Percentiles rank a stretch among this genome's conserved stretches.
phyloP scores from a whole-genome alignment of 208 protist genomes.

The Naegleria gruberi region DNA sequence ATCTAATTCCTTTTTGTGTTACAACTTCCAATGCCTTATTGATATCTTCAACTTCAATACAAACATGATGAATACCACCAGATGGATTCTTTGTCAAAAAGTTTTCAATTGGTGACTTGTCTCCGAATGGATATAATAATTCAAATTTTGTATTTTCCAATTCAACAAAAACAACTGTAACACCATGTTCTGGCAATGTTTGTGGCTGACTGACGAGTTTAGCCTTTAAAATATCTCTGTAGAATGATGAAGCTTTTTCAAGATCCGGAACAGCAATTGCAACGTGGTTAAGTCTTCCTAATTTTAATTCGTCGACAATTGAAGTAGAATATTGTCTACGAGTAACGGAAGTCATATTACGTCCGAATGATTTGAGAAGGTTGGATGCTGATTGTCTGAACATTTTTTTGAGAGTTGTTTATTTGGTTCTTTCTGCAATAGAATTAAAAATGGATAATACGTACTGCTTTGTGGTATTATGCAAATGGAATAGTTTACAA shows the following conservation, averaged over 20 bases:
- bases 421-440: too few species aligned
- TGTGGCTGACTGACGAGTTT: slow-evolving; percentile 61
- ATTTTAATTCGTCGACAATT: background rate
- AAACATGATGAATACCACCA: slow-evolving; percentile 85
- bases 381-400: background rate
- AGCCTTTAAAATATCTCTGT: slow-evolving; percentile 61
- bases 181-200: slow-evolving; percentile 69
- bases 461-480: too few species aligned
- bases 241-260: slow-evolving; percentile 52
- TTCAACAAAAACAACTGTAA: slow-evolving; percentile 79
- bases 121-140: slow-evolving; percentile 72
- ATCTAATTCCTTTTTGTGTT: slow-evolving; percentile 53
- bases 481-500: too few species aligned
- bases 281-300: slow-evolving; percentile 83
- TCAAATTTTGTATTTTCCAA: slow-evolving; percentile 78
- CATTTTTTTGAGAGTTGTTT: too few species aligned
- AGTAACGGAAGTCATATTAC: background rate
- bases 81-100: slow-evolving; percentile 75
- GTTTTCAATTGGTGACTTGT: slow-evolving; percentile 69
- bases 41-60: slow-evolving; percentile 69
- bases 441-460: too few species aligned
- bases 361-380: background rate
- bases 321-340: background rate
- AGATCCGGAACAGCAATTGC: slow-evolving; percentile 79
- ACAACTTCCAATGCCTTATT: slow-evolving; percentile 50